Percentiles rank a stretch among this genome's conserved stretches.
Conservation (phyloP, 495 filamentous ascomycete genomes). For the Neurospora tetraspora region DNA sequence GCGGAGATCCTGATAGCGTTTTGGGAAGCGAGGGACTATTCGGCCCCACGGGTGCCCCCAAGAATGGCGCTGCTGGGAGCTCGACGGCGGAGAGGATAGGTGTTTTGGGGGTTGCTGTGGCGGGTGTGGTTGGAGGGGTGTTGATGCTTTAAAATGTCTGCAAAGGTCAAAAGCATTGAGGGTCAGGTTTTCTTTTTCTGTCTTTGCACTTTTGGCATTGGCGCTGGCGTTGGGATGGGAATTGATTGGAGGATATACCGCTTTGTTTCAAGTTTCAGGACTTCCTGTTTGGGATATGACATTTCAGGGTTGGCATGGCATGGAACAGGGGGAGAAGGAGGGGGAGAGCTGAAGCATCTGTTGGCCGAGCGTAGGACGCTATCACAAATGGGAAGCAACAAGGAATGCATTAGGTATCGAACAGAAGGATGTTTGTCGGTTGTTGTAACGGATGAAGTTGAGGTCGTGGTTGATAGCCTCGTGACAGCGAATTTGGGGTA, state of each 20-base stretch:
- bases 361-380: not conserved
- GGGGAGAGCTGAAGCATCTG: not conserved
- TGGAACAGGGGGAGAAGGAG: not conserved
- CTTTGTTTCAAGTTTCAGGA: not conserved
- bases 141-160: not conserved
- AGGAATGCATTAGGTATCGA: not conserved
- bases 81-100: not conserved
- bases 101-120: not conserved
- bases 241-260: not conserved
- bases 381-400: not conserved
- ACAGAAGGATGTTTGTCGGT: not conserved
- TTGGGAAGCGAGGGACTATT: conserved; percentile 3
- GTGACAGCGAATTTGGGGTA: not conserved
- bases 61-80: conserved; percentile 4
- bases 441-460: not conserved
- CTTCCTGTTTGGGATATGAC: not conserved
- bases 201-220: not conserved
- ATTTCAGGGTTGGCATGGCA: not conserved
- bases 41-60: not conserved
- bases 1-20: conserved; percentile 2
- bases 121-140: not conserved
- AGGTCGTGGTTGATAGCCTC: not conserved
- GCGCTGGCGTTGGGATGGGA: not conserved
- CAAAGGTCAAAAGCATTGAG: not conserved
- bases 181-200: not conserved